These are phyloP conservation scores for Tuctoria greenei DNA, from an alignment of 176 grass and related monocot genomes.

Conservation along the genomic window DNA sequence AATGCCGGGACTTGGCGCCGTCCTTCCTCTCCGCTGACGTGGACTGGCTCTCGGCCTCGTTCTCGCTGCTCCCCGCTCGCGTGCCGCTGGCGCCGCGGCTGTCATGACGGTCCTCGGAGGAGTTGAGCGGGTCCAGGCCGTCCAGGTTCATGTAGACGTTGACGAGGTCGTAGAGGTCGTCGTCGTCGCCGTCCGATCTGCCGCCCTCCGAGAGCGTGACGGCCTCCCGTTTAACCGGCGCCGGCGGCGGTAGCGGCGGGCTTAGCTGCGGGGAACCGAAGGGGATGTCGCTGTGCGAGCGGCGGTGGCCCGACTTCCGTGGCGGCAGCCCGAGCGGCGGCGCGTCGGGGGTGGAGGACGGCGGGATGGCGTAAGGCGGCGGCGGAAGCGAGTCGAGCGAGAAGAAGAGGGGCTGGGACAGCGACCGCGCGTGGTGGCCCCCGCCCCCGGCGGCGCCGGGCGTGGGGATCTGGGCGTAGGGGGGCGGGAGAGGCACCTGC, in stretches of 20 bases:
- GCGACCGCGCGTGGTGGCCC: conserved; percentile 63
- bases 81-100: conserved; percentile 54
- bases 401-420: conserved; percentile 77
- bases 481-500: conserved; percentile 45
- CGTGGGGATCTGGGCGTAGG: conserved; percentile 61
- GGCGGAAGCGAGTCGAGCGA: neutral
- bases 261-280: conserved; percentile 50
- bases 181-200: conserved; percentile 46
- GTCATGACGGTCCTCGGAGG: conserved; percentile 54
- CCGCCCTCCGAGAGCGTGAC: neutral
- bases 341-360: conserved; percentile 42
- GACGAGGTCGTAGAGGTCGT: conserved; percentile 60
- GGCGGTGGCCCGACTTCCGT: conserved; percentile 50
- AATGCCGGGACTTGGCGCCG: conserved; percentile 61
- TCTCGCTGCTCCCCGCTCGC: conserved; percentile 61
- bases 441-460: neutral
- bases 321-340: conserved; percentile 40
- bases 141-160: conserved; percentile 93
- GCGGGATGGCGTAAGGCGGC: neutral
- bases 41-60: conserved; percentile 70
- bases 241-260: conserved; percentile 44
- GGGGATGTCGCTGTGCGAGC: conserved; percentile 78
- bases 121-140: conserved; percentile 65
- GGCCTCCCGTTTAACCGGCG: conserved; percentile 49
- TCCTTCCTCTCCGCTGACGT: conserved; percentile 41